Evolutionary conservation across 192 early-diverging fungal genomes (phyloP), one percentile per base, ranked within the genome.

Genomic region (Fimicolochytrium jonesii): DNA sequence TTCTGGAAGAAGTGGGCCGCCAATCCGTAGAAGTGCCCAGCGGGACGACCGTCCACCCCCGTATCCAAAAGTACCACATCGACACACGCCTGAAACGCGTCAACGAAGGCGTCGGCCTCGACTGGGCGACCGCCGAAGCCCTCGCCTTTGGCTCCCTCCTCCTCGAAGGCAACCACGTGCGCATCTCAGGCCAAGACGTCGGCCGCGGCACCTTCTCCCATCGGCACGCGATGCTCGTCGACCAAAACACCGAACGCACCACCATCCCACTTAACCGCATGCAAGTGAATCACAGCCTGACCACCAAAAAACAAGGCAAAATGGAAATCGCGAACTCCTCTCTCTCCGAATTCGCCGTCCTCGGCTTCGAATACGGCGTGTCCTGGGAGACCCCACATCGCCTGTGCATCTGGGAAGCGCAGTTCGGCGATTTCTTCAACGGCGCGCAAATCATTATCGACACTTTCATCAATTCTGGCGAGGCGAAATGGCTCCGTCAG

Each of bases 391-490:
- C 83, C 23, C 95, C 95, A 15, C 82, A 89, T 41, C 72, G 81
- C 6, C 74, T 98, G n/a, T 85, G 85, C 42, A 90, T 98, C 41
- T 98, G 95, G 95, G 95, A 96, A 67, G 93, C 93, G 0, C 95
- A 98, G 76, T 98, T 97, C 73, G 95, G 95, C 53, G 95, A 98
- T 72, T 98, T 98, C 68, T 91, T 91, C 83, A 96, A 96, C 68
- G 90, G 89, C 32, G 93, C 93, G 0, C 93, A 98, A 67, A 91
- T 96, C 36, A 90, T 93, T 20, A 89, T 96, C 61, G 95, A 98
- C 74, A 94, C 92, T 11, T 96, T 88, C 71, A 66, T 98, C 25
- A 67, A 86, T 4, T 88, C 83, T 50, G 91, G 93, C 32, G 94
- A 98, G 70, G 82, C 87, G 50, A 98, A 98, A 74, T 98, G 95